phyloP scores from a whole-genome alignment of 176 grass and related monocot species.

The Avena atlantica region DNA sequence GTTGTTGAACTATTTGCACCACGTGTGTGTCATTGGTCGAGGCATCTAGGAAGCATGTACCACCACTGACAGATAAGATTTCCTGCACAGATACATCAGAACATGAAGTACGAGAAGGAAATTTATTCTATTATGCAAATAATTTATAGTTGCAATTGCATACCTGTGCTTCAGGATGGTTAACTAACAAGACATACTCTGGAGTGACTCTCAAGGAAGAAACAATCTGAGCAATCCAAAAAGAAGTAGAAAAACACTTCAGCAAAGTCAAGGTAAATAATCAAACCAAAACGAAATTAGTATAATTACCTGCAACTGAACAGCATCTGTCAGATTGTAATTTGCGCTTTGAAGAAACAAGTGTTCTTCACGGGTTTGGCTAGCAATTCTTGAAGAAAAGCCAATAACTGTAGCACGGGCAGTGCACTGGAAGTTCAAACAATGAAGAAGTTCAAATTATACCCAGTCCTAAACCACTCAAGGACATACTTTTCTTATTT shows the following conservation, averaged over 20 bases:
- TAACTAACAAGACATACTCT: slow-evolving; percentile 73
- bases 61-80: slow-evolving; percentile 82
- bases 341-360: slow-evolving; percentile 50
- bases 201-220: slow-evolving; percentile 84
- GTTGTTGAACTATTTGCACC: slow-evolving; percentile 68
- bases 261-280: slow-evolving; percentile 27
- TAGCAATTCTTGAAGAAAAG: slow-evolving; percentile 48
- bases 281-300: slow-evolving; percentile 36
- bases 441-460: slow-evolving; percentile 39
- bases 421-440: slow-evolving; percentile 74
- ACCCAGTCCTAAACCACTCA: slow-evolving; percentile 16
- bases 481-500: slow-evolving; percentile 25
- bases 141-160: slow-evolving; percentile 38
- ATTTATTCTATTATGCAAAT: slow-evolving; percentile 35
- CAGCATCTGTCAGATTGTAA: slow-evolving; percentile 71
- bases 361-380: slow-evolving; percentile 50
- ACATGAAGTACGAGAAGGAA: slow-evolving; percentile 34
- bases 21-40: slow-evolving; percentile 86
- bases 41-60: slow-evolving; percentile 91
- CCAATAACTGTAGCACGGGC: slow-evolving; percentile 67
- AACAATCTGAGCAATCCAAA: slow-evolving; percentile 65
- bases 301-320: slow-evolving; percentile 80
- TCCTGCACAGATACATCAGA: slow-evolving; percentile 63
- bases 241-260: slow-evolving; percentile 32
- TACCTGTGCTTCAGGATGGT: slow-evolving; percentile 88